Base-by-base conservation (phyloP, 208 protist genomes). In the Acanthamoeba culbertsoni region DNA sequence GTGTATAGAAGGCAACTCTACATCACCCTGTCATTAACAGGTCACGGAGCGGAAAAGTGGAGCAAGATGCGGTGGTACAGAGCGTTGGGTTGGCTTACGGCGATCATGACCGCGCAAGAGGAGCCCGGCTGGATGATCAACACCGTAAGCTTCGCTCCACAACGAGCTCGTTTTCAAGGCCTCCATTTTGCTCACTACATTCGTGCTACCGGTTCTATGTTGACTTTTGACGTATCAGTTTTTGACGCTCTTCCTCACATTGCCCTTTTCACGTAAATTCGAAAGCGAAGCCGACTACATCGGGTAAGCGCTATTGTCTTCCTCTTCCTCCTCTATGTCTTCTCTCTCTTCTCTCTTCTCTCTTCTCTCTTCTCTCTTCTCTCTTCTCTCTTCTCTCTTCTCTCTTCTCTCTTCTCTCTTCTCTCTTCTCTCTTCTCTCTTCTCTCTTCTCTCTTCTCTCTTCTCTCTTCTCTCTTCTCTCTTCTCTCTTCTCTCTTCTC, bases 221-320 rank as follows among this genome's bases (percentile, higher is more conserved):
- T n/a, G n/a, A n/a, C n/a, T n/a, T n/a, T n/a, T n/a, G 35, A 43
- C n/a, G 35, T 31, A 62, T 42, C 45, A 89, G 79, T 89, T 89
- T 48, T n/a, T 89, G 46, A 89, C 79, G 86, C 55, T 92, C 35
- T 20, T 92, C 46, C 43, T 92, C 40, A 35, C 59, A 37, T 59
- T 92, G 12, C 86, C 86, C 18, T 92, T 92, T 59, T 92, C 86
- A 1, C 31, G 86, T 18, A 68, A 57, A 33, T 53, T 33, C 1
- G 86, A 92, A 40, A 26, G 28, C 42, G 86, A 92, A 33, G 86
- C 86, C 46, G 86, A 92, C 63, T 92, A 75, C 86, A 92, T 92
- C 20, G 86, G 86, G 86, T 92, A 75, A 42, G n/a, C n/a, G n/a
- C n/a, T n/a, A n/a, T n/a, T 16, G 14, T n/a, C n/a, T 79, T n/a